Evolutionary conservation across 2,329 filamentous ascomycete species (phyloP), one percentile per base, ranked within the genome.

Genomic region (Tolypocladium tundrense): DNA sequence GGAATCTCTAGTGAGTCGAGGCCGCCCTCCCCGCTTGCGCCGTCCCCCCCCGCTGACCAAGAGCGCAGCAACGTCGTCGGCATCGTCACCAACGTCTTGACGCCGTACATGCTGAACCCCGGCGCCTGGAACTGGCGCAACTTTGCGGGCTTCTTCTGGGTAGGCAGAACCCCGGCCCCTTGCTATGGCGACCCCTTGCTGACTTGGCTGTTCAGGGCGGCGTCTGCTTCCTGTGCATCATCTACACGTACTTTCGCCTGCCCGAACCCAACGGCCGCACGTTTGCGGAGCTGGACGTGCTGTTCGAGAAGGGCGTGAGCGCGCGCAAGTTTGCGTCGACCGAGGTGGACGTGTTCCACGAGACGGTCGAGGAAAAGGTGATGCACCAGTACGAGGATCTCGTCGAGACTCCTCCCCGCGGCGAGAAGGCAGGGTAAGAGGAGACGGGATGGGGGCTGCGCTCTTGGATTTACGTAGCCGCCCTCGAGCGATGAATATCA

Each of bases 51-150:
- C 10, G 31, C 45, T 21, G 16, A 58, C 55, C 13, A 13, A n/a
- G 5, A 8, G 21, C 40, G 33, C 54, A 84, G 82, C 78, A 92
- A 94, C 67, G 76, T 96, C 55, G 88, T 92, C 50, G 87, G 83
- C 62, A 96, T 97, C 63, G 75, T 96, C 65, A 90, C 86, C 68
- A 87, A 85, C 55, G 87, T 96, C 4, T 73, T 96, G 45, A 95
- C 90, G 0, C 91, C 91, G 0, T 96, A 95, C 74, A 96, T 96
- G 91, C 80, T 96, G 48, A 96, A 96, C 74, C 90, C 91, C 0
- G 80, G 78, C 1, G 88, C 85, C 0, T 96, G 92, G 91, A 78
- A 95, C 72, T 96, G 91, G 91, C 80, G 84, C 60, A 94, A 94
- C 74, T 94, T 83, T 66, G 83, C 91, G 0, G 91, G 91, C 35